These are phyloP conservation scores for Lentinus brumalis DNA, from an alignment of 768 basidiomycete species.

Conservation along the genomic window DNA sequence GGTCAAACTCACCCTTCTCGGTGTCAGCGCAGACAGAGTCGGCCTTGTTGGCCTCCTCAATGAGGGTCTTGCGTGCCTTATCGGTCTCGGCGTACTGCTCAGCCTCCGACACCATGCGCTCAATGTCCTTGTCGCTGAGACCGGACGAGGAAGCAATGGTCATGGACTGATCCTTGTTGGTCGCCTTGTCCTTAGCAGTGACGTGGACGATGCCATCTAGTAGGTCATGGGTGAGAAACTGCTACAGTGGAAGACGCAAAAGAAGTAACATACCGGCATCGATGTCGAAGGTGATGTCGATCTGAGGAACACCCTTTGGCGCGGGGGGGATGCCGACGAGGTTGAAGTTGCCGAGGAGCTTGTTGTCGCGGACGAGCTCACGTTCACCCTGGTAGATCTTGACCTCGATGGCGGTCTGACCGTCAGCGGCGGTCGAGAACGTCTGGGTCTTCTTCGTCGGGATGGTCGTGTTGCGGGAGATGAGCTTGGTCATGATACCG, in stretches of 20 bases:
- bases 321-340: conserved; percentile 94
- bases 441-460: conserved; percentile 99
- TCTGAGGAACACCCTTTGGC: conserved; percentile 75
- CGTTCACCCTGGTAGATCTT: conserved; percentile 99
- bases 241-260: not conserved
- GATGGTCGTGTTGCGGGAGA: conserved; percentile 97
- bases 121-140: conserved; percentile 94
- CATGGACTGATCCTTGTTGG: conserved; percentile 89
- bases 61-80: conserved; percentile 82
- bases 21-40: conserved; percentile 94
- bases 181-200: conserved; percentile 92
- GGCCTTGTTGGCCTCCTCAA: conserved; percentile 96
- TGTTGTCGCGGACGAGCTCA: conserved; percentile 98
- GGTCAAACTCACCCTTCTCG: conserved; percentile 73
- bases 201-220: conserved; percentile 96
- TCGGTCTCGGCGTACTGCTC: conserved; percentile 94
- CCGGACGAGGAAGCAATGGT: conserved; percentile 98
- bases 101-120: conserved; percentile 93
- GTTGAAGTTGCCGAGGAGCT: conserved; percentile 98
- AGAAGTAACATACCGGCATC: conserved; percentile 70
- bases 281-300: conserved; percentile 93
- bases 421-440: conserved; percentile 98
- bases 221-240: conserved; percentile 9
- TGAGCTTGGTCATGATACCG: conserved; percentile 99
- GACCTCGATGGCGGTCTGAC: conserved; percentile 99